These are phyloP conservation scores for Dothideomycetes sp. DNA, from an alignment of 2,329 filamentous ascomycete genomes.

Conservation along the genomic window DNA sequence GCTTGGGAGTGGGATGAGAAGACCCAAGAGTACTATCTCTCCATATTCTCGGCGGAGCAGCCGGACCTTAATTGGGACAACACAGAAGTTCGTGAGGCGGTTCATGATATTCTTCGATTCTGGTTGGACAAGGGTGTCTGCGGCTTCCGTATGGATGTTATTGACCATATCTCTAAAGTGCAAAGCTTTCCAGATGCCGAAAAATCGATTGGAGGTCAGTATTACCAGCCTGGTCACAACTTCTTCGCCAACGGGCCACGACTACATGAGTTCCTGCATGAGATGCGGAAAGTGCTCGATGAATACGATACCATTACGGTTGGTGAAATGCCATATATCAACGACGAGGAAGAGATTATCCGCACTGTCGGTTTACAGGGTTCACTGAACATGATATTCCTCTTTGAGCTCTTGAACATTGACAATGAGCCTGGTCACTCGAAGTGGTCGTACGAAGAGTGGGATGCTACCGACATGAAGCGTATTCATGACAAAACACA, in stretches of 20 bases:
- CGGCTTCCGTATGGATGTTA: slow-evolving; percentile 20
- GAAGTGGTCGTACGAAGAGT: slow-evolving; percentile 30
- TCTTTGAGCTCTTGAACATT: slow-evolving; percentile 50
- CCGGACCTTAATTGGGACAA: slow-evolving; percentile 79
- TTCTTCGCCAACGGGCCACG: slow-evolving; percentile 20
- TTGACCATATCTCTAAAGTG: slow-evolving; percentile 9
- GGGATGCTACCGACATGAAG: slow-evolving; percentile 43
- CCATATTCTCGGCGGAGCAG: slow-evolving; percentile 63
- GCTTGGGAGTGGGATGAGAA: slow-evolving; percentile 59
- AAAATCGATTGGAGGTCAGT: background rate
- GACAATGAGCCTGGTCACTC: slow-evolving; percentile 31
- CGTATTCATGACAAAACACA: slow-evolving; percentile 45
- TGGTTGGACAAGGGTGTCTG: slow-evolving; percentile 61
- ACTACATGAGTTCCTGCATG: slow-evolving; percentile 34
- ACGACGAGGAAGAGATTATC: slow-evolving; percentile 37
- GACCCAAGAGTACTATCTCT: slow-evolving; percentile 63
- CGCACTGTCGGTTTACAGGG: slow-evolving; percentile 41
- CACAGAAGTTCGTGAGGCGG: slow-evolving; percentile 51
- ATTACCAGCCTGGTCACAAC: slow-evolving; percentile 7
- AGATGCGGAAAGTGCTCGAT: slow-evolving; percentile 31
- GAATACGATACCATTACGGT: slow-evolving; percentile 38
- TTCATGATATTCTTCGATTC: slow-evolving; percentile 53
- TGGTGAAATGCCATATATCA: slow-evolving; percentile 37
- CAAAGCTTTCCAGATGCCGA: slow-evolving; percentile 9
- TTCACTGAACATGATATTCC: slow-evolving; percentile 59